These are phyloP conservation scores for Nicotiana paniculata DNA, from an alignment of 257 asterid species.

Conservation along the genomic window DNA sequence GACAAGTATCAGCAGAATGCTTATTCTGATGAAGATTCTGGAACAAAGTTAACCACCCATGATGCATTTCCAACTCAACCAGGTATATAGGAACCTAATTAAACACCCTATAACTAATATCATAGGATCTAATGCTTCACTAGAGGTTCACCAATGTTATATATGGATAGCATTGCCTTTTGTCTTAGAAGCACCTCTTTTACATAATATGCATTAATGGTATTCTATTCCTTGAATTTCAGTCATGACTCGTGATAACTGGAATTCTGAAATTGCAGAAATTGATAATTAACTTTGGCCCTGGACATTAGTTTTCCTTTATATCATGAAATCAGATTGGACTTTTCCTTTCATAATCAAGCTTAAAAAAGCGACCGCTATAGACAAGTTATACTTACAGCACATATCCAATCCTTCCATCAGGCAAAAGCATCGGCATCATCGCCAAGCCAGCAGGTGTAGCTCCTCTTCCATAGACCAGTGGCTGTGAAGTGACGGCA, in stretches of 20 bases:
- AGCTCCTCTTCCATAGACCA: constrained; percentile 75
- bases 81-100: background rate
- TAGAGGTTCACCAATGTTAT: background rate
- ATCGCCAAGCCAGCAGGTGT: constrained; percentile 89
- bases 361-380: background rate
- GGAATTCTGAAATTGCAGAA: background rate
- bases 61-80: background rate
- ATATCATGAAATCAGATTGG: background rate
- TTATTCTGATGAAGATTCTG: background rate
- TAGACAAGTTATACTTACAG: constrained; percentile 52
- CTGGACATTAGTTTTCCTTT: background rate
- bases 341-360: background rate
- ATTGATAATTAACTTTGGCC: background rate
- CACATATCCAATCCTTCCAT: constrained; percentile 99
- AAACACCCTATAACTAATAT: background rate
- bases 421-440: constrained; percentile 99
- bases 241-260: background rate
- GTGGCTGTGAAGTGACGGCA: constrained; percentile 40
- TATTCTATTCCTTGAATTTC: background rate
- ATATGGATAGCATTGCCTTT: background rate
- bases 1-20: background rate
- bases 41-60: background rate
- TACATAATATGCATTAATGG: background rate
- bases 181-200: background rate
- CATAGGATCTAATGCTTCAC: background rate